Percentiles rank a stretch among this genome's conserved stretches.
phyloP scores from a whole-genome alignment of 2,329 filamentous ascomycete species.

The Ophidiomyces ophidiicola region DNA sequence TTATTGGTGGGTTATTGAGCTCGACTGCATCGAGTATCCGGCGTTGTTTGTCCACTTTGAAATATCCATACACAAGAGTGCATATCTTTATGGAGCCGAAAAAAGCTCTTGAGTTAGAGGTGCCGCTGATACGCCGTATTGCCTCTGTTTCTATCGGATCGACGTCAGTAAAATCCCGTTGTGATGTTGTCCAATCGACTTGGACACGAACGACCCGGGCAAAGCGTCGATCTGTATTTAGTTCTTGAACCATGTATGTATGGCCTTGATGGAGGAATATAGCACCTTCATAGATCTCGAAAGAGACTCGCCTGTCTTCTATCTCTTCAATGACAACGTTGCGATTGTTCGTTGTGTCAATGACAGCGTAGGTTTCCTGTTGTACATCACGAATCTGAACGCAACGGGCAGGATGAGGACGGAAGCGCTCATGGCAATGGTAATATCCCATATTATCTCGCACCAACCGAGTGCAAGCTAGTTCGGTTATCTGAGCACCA shows the following conservation, averaged over 20 bases:
- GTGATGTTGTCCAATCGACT: slow-evolving; percentile 89
- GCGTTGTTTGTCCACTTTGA: slow-evolving; percentile 80
- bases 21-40: slow-evolving; percentile 83
- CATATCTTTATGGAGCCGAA: slow-evolving; percentile 77
- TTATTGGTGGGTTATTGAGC: slow-evolving; percentile 84
- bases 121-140: slow-evolving; percentile 55
- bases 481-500: slow-evolving; percentile 55
- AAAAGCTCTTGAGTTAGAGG: slow-evolving; percentile 58
- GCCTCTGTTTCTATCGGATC: slow-evolving; percentile 87
- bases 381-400: slow-evolving; percentile 82
- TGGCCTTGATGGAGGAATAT: slow-evolving; percentile 96
- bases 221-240: slow-evolving; percentile 65
- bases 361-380: slow-evolving; percentile 85
- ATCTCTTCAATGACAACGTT: slow-evolving; percentile 81
- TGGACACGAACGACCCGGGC: slow-evolving; percentile 80
- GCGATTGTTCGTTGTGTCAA: slow-evolving; percentile 66
- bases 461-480: slow-evolving; percentile 62
- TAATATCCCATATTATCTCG: slow-evolving; percentile 70
- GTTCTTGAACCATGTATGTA: slow-evolving; percentile 83
- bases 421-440: slow-evolving; percentile 78
- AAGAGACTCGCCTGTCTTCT: slow-evolving; percentile 89
- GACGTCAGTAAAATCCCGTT: slow-evolving; percentile 86
- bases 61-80: slow-evolving; percentile 88
- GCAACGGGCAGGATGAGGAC: slow-evolving; percentile 67
- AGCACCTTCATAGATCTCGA: slow-evolving; percentile 90